Evolutionary conservation across 805 yeast species (phyloP), one percentile per base, ranked within the genome.

Genomic region (Metschnikowia borealis): DNA sequence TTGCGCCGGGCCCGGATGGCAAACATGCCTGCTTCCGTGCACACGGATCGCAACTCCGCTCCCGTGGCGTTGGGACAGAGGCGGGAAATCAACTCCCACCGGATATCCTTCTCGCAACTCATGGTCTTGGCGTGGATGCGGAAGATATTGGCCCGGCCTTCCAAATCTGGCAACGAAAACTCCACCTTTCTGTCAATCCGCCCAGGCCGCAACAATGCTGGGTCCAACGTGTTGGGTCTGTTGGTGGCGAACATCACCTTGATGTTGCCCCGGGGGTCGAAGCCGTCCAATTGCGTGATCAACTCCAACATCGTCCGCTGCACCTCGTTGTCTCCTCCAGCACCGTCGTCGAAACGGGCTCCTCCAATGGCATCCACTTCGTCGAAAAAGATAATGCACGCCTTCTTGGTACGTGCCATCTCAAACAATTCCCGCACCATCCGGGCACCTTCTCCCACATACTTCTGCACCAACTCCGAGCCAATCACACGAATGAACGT

Each of bases 11-110:
- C 97, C 63, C 99, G 83, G 49, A 94, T 94, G 41, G 99, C 99
- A 77, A 91, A 94, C 99, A 94, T 94, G 62, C 99, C 99, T 3
- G 99, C 99, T 70, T 94, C 99, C 1, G 99, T 94, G 70, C 99
- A 94, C 15, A 94, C 99, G 6, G 98, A 92, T 67, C 99, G 85
- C 62, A 94, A 78, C 74, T 94, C 99, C 3, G 99, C 99, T 70
- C 99, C 99, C 1, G 99, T 94, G 17, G 96, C 87, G 68, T 95
- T 94, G 54, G 99, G 99, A 75, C 99, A 94, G 64, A 94, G 78
- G 67, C 99, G 82, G 18, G 98, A 91, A 63, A 94, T 94, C 64
- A 94, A 80, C 73, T 94, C 99, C 99, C 99, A 94, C 71, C 99
- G 84, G 51, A 94, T 94, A 62, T 89, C 96, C 65, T 96, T 85